These are phyloP conservation scores for Aspergillus bertholletiae DNA, from an alignment of 495 filamentous ascomycete genomes.

Conservation along the genomic window DNA sequence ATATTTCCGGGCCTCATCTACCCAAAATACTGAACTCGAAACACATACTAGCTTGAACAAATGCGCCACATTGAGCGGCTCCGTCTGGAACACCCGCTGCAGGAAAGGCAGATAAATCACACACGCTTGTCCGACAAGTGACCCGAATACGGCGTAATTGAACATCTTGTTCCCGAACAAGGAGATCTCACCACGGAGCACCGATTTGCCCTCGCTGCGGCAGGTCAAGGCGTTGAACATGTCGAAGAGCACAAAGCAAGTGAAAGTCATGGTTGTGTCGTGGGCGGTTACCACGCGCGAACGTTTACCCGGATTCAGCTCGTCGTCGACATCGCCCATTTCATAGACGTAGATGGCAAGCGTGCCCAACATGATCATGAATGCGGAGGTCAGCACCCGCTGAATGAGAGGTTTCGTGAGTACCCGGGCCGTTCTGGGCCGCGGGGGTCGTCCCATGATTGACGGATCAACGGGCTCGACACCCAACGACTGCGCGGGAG, in stretches of 20 bases:
- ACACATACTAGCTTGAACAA: slow-evolving; percentile 66
- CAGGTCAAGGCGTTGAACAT: slow-evolving; percentile 98
- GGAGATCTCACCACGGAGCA: slow-evolving; percentile 79
- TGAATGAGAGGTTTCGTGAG: slow-evolving; percentile 77
- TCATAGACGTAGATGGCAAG: slow-evolving; percentile 87
- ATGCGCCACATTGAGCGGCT: slow-evolving; percentile 72
- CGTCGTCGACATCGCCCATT: slow-evolving; percentile 63
- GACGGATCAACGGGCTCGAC: slow-evolving; percentile 94
- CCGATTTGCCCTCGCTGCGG: slow-evolving; percentile 84
- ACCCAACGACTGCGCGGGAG: slow-evolving; percentile 92
- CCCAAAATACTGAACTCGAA: slow-evolving; percentile 90
- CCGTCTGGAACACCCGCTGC: slow-evolving; percentile 93
- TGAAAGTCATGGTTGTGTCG: slow-evolving; percentile 99
- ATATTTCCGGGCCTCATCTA: slow-evolving; percentile 86
- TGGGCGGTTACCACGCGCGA: slow-evolving; percentile 73
- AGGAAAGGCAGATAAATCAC: slow-evolving; percentile 94
- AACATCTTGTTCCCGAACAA: slow-evolving; percentile 88
- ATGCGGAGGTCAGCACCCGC: slow-evolving; percentile 82
- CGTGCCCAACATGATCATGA: slow-evolving; percentile 87
- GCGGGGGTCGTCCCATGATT: slow-evolving; percentile 89
- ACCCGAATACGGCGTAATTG: slow-evolving; percentile 86
- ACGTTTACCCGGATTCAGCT: slow-evolving; percentile 32
- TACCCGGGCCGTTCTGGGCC: slow-evolving; percentile 77
- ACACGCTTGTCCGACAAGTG: slow-evolving; percentile 76
- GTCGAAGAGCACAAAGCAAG: slow-evolving; percentile 96